Base-by-base conservation (phyloP, 495 filamentous ascomycete genomes). In the Entonaema liquescens region DNA sequence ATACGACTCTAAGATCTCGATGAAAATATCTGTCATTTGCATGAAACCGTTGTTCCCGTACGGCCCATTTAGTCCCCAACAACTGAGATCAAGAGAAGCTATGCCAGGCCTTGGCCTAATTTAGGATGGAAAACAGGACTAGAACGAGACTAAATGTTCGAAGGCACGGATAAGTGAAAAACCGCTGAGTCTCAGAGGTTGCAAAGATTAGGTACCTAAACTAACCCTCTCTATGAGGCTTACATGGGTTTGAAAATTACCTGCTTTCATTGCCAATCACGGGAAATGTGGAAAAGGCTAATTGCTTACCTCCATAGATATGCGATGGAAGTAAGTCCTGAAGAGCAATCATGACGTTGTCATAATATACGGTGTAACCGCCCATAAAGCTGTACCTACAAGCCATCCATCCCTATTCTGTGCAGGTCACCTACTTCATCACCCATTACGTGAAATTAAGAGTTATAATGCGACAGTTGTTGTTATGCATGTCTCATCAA, bases 271-370 rank as follows among this genome's bases (percentile, higher is more conserved):
- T 29, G 17, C 69, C 69, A 72, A 68, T 63, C 53, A 59, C 17
- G 54, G 13, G 56, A 33, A 15, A 26, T 55, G n/a, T 17, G 40
- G 42, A 55, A 52, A 52, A 60, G 59, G 69, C 63, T 72, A 42
- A 38, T 13, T 21, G 26, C 26, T 52, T 62, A 21, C 13, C 44
- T 58, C 17, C 36, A 36, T 29, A 23, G 13, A 21, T 47, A 44
- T 64, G 23, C 54, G 13, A 21, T 49, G 47, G 44, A 56, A 60
- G 23, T 23, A 67, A 55, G 64, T 56, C 35, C 59, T 54, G 28
- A 36, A 33, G 17, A 52, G 13, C 25, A 58, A 49, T 62, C 21
- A 68, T 68, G 70, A 72, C 69, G 63, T 64, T 68, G 36, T 25
- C 3, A 53, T 61, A 50, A 61, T 62, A 65, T 44, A 68, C 52